These are phyloP conservation scores for Ceratobasidium sp. DNA, from an alignment of 1,284 basidiomycete genomes.

Conservation along the genomic window DNA sequence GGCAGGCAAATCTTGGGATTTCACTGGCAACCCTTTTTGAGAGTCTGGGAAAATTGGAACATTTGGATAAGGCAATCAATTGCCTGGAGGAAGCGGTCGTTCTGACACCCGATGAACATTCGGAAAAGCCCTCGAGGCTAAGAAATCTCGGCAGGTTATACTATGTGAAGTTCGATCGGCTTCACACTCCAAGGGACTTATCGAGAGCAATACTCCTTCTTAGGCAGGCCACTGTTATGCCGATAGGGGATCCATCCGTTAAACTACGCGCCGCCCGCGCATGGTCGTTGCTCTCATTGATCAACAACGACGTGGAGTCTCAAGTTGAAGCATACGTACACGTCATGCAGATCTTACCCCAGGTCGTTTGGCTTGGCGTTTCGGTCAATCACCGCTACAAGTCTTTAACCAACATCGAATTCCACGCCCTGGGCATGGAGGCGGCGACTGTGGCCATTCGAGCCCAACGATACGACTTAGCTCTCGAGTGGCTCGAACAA, in stretches of 20 bases:
- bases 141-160: not conserved
- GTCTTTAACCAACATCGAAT: not conserved
- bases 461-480: not conserved
- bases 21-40: not conserved
- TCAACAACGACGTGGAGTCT: no score
- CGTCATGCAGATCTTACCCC: not conserved
- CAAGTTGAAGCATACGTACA: not conserved
- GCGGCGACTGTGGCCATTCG: not conserved
- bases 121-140: not conserved
- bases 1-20: not conserved
- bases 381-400: not conserved
- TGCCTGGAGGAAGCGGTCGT: not conserved
- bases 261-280: not conserved
- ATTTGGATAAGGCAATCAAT: not conserved
- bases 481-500: constrained; percentile 26
- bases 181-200: not conserved
- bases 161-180: not conserved
- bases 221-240: not conserved
- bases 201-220: not conserved
- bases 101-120: not conserved
- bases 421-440: not conserved
- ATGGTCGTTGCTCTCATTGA: not conserved
- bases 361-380: constrained; percentile 3
- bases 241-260: not conserved
- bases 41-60: not conserved